Conservation (phyloP, 768 basidiomycete genomes). For the Termitomyces sp. region DNA sequence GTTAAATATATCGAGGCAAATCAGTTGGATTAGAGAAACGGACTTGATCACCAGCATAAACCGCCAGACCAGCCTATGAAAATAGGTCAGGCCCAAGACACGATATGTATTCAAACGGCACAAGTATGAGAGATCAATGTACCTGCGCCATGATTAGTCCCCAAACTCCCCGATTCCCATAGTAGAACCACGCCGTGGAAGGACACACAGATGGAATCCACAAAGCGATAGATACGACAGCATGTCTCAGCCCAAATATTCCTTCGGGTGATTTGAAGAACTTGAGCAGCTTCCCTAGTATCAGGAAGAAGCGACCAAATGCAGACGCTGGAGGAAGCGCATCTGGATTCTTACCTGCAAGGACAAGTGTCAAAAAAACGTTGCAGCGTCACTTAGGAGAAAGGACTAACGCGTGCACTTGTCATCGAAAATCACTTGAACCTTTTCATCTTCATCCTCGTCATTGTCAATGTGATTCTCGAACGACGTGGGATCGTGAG, state of each 20-base stretch:
- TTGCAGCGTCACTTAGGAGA: neutral
- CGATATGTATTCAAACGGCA: neutral
- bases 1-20: neutral
- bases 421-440: slow-evolving; percentile 6
- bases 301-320: slow-evolving; percentile 27
- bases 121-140: neutral
- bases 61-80: slow-evolving; percentile 28
- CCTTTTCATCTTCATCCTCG: slow-evolving; percentile 7
- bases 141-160: slow-evolving; percentile 42
- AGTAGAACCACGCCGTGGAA: slow-evolving; percentile 37
- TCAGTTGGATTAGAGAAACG: neutral
- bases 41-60: slow-evolving; percentile 42
- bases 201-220: slow-evolving; percentile 37
- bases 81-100: neutral
- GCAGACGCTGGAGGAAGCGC: slow-evolving; percentile 34
- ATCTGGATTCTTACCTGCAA: slow-evolving; percentile 34
- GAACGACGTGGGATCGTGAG: slow-evolving; percentile 30
- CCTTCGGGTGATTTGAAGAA: slow-evolving; percentile 39
- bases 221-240: slow-evolving; percentile 33
- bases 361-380: neutral
- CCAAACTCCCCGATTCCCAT: slow-evolving; percentile 38
- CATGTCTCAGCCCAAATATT: slow-evolving; percentile 34
- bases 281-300: slow-evolving; percentile 25
- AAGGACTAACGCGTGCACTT: slow-evolving; percentile 9
- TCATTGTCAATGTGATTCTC: slow-evolving; percentile 8